These are phyloP conservation scores for Aspergillus sp. DNA, from an alignment of 2,329 filamentous ascomycete species.

Conservation along the genomic window DNA sequence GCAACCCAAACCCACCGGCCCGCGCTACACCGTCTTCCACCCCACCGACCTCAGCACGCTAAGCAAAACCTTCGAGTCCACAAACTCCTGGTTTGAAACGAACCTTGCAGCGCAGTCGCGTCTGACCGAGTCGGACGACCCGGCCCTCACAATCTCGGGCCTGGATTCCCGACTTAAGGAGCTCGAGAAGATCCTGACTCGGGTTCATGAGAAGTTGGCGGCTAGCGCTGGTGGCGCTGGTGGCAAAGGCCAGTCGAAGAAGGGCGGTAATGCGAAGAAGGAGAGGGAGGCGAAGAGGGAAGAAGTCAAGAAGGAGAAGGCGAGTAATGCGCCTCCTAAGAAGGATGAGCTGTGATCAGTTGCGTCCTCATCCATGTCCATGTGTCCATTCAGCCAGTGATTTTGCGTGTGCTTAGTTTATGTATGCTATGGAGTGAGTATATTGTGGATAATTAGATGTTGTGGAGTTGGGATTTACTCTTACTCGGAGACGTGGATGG, in stretches of 20 bases:
- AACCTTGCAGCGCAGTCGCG: conserved; percentile 63
- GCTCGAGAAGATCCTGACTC: conserved; percentile 48
- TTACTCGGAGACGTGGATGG: no score
- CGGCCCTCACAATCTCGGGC: conserved; percentile 65
- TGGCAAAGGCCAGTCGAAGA: conserved; percentile 21
- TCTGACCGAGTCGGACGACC: conserved; percentile 62
- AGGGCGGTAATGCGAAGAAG: conserved; percentile 20
- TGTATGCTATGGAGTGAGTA: no score
- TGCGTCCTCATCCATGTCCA: background rate
- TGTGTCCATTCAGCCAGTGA: no score
- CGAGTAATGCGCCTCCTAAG: conserved; percentile 1
- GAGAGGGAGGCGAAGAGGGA: conserved; percentile 16
- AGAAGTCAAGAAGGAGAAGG: conserved; percentile 16
- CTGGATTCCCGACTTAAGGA: conserved; percentile 60
- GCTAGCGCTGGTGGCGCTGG: conserved; percentile 22
- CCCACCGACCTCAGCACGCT: conserved; percentile 62
- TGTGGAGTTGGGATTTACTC: no score
- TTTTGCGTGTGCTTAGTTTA: no score
- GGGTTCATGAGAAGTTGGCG: conserved; percentile 40
- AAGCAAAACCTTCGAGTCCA: conserved; percentile 53
- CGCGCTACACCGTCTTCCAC: conserved; percentile 60
- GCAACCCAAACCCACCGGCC: conserved; percentile 33
- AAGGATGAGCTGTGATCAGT: conserved; percentile 4
- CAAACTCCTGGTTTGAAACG: conserved; percentile 65
- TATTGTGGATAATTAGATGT: no score